Conservation (phyloP, 148 eudicot species). For the Nepenthes mirabilis region DNA sequence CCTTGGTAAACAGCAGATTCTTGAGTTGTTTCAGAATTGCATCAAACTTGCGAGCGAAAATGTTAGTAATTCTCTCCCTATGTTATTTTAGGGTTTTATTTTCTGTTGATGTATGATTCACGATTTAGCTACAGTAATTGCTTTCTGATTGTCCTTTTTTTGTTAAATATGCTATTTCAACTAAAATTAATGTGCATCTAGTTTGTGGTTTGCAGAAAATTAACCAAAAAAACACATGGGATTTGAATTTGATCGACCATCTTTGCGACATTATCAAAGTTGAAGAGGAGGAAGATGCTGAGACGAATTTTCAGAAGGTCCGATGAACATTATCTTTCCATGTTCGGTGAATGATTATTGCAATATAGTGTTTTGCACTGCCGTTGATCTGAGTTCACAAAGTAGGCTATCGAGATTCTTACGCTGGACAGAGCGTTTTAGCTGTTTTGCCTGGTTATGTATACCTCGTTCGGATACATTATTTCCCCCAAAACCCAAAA, state of each 20-base stretch:
- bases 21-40: constrained; percentile 74
- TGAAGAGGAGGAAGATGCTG: constrained; percentile 59
- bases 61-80: constrained; percentile 18
- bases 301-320: constrained; percentile 94
- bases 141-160: background rate
- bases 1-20: constrained; percentile 61
- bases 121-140: background rate
- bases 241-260: constrained; percentile 83
- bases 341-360: background rate
- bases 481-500: too few relatives aligned
- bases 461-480: too few relatives aligned
- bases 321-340: background rate
- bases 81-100: background rate
- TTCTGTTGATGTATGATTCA: background rate
- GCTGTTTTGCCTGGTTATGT: too few relatives aligned
- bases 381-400: background rate
- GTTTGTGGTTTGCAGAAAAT: constrained; percentile 53
- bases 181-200: background rate
- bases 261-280: constrained; percentile 74
- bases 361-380: background rate
- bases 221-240: constrained; percentile 97
- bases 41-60: constrained; percentile 94
- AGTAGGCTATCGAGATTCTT: background rate
- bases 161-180: background rate
- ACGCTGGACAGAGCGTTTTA: too few relatives aligned